phyloP scores from a whole-genome alignment of 495 filamentous ascomycete genomes.

The Xylaria grammica region DNA sequence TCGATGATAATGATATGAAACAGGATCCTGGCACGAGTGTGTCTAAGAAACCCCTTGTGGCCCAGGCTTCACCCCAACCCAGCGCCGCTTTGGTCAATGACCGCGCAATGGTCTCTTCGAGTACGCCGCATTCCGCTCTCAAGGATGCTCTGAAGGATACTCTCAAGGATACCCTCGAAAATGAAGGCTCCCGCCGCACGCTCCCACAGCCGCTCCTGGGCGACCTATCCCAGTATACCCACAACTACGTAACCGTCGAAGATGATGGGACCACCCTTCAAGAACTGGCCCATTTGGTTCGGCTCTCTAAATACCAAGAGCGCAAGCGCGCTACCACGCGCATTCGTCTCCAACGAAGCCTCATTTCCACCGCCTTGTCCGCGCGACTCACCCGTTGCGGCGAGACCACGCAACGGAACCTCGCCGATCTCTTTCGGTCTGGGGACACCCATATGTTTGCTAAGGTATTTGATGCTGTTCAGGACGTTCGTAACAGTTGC shows the following conservation, averaged over 20 bases:
- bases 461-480: conserved; percentile 82
- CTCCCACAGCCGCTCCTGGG: conserved; percentile 51
- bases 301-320: conserved; percentile 74
- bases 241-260: conserved; percentile 51
- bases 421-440: conserved; percentile 86
- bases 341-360: conserved; percentile 67
- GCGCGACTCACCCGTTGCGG: conserved; percentile 79
- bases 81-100: conserved; percentile 27
- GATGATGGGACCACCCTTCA: conserved; percentile 65
- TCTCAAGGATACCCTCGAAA: conserved; percentile 29
- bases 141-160: conserved; percentile 30
- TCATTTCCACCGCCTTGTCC: conserved; percentile 77
- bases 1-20: conserved; percentile 44
- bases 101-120: conserved; percentile 27
- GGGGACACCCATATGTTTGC: conserved; percentile 92
- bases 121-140: conserved; percentile 32
- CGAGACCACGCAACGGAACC: conserved; percentile 75
- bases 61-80: conserved; percentile 41
- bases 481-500: conserved; percentile 87
- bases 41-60: conserved; percentile 52
- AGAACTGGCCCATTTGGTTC: conserved; percentile 73
- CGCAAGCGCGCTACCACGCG: conserved; percentile 70
- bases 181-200: conserved; percentile 30
- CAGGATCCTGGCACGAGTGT: conserved; percentile 43
- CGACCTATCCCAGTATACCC: conserved; percentile 58